Evolutionary conservation across 805 yeast genomes (phyloP).

Genomic region (Metschnikowia sp.): DNA sequence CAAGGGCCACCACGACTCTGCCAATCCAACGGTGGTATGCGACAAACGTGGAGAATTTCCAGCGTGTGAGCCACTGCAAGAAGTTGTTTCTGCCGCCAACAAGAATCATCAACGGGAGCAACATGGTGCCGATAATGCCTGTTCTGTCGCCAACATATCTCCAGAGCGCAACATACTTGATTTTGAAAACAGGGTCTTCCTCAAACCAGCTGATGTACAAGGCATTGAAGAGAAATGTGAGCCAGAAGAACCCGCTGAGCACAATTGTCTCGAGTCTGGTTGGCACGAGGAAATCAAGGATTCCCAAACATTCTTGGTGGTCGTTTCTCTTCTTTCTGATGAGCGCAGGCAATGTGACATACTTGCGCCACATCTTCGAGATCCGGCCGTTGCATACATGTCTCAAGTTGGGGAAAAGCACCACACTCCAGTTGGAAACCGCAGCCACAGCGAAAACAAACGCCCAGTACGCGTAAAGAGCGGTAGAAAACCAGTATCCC

Average conservation of each 20-base stretch:
- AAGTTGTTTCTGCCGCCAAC: constrained; percentile 17
- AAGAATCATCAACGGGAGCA: constrained; percentile 14
- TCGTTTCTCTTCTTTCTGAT: constrained; percentile 25
- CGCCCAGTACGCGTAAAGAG: constrained; percentile 11
- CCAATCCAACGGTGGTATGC: constrained; percentile 16
- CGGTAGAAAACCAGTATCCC: constrained; percentile 3
- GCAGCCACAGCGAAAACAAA: constrained; percentile 11
- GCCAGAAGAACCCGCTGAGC: constrained; percentile 18
- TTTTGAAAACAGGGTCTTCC: constrained; percentile 19
- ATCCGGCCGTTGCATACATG: constrained; percentile 19
- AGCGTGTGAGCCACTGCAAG: constrained; percentile 15
- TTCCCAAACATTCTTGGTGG: constrained; percentile 18
- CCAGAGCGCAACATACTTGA: constrained; percentile 1
- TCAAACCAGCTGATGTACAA: not conserved
- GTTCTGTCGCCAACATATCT: constrained; percentile 13
- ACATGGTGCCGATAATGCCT: constrained; percentile 11
- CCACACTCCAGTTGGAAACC: constrained; percentile 10
- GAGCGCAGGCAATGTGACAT: constrained; percentile 39
- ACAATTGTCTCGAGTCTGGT: constrained; percentile 21
- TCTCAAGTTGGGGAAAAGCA: constrained; percentile 9
- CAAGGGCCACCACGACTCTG: constrained; percentile 10
- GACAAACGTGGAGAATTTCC: constrained; percentile 14
- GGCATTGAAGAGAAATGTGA: constrained; percentile 6
- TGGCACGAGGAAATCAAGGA: constrained; percentile 27
- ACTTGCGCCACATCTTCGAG: constrained; percentile 32